Evolutionary conservation across 768 basidiomycete species (phyloP).

Genomic region (Suillus subaureus): DNA sequence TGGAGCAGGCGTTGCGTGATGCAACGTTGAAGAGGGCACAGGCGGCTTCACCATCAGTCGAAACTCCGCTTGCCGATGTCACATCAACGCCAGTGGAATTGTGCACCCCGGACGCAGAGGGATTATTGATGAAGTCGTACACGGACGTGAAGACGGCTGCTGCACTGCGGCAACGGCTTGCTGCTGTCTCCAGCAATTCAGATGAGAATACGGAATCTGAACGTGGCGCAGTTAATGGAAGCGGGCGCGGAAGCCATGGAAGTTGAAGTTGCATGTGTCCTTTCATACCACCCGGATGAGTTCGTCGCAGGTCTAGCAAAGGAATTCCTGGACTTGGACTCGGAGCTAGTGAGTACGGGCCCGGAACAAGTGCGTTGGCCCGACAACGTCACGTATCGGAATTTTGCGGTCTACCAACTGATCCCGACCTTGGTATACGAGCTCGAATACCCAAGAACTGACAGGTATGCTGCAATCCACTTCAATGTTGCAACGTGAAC

Average conservation of each 20-base stretch:
- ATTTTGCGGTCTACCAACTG: constrained; percentile 85
- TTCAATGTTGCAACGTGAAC: background rate
- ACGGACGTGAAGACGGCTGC: constrained; percentile 54
- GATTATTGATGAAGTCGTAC: constrained; percentile 47
- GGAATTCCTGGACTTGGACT: constrained; percentile 74
- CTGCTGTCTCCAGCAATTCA: constrained; percentile 30
- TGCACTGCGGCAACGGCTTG: constrained; percentile 60
- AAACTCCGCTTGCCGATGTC: constrained; percentile 17
- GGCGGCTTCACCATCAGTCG: constrained; percentile 27
- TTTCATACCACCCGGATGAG: constrained; percentile 68
- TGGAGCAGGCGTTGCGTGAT: constrained; percentile 58
- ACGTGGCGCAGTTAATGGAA: constrained; percentile 11
- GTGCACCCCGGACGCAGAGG: constrained; percentile 49
- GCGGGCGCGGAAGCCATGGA: constrained; percentile 1
- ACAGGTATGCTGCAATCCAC: constrained; percentile 49
- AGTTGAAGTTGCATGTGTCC: constrained; percentile 36
- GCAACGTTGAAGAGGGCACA: constrained; percentile 40
- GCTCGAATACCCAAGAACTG: constrained; percentile 92
- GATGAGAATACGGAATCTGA: constrained; percentile 4
- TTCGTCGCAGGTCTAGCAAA: constrained; percentile 69
- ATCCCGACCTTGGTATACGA: constrained; percentile 96
- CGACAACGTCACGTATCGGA: constrained; percentile 76
- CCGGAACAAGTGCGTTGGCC: constrained; percentile 76
- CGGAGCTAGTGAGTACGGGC: constrained; percentile 76
- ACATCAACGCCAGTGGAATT: constrained; percentile 31